Evolutionary conservation across 2,329 filamentous ascomycete genomes (phyloP), one percentile per base, ranked within the genome.

Genomic region (Colletotrichum destructivum): DNA sequence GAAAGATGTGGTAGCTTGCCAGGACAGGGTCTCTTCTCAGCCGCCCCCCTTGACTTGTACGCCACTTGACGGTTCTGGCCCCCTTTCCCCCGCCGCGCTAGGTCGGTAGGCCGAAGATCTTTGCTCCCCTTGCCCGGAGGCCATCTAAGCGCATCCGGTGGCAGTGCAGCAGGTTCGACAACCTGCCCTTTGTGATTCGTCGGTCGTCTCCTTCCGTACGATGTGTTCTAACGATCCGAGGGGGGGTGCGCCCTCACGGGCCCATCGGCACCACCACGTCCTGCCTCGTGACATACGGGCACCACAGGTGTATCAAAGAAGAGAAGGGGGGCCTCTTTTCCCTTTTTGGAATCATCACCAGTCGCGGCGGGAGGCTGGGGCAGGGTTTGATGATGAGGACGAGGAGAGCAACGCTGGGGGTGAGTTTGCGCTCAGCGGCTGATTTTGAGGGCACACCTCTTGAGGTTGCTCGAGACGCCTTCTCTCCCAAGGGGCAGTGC

Each of bases 81-180:
- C 23, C 52, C 42, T 51, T 54, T 68, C 69, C 64, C 69, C 26
- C 57, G 64, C 57, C 69, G 51, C 69, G 69, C 69, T 71, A 71
- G 49, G 38, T 54, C 47, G 54, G 54, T 55, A 66, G 66, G 38
- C 40, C 57, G 69, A 62, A 68, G 64, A 68, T 71, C 69, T 62
- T 44, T 68, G 61, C 31, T 65, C 61, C 13, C 46, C 7, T 66
- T 56, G 38, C 35, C 56, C 46, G 64, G 52, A 71, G 35, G 52
- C 64, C 42, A 47, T 52, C 57, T 52, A 46, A 62, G 57, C 38
- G 52, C 52, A 52, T 26, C 44, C 64, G 44, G 64, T 68, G 63
- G 64, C 63, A 57, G 55, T 67, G 63, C 62, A 64, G 12, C 26
- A 31, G 26, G 46, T 21, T 23, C 15, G 42, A 67, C 35, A 38